Conservation (phyloP, 1,284 basidiomycete species). For the Pseudozyma thailandica region DNA sequence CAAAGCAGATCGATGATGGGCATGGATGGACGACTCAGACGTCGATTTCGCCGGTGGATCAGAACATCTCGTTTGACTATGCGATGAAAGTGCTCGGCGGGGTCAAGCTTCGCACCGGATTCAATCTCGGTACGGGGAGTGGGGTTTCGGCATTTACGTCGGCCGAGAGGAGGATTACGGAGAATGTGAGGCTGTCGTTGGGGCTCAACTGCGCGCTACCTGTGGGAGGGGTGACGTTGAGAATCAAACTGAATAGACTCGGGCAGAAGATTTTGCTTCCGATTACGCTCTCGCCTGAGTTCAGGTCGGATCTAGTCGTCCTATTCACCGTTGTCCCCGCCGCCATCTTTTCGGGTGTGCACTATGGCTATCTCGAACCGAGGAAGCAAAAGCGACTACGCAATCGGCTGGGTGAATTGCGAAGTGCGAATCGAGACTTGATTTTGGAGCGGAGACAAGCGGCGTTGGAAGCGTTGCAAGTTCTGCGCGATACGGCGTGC, state of each 20-base stretch:
- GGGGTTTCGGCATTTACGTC: slow-evolving; percentile 62
- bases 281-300: slow-evolving; percentile 72
- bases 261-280: slow-evolving; percentile 74
- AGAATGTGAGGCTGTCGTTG: slow-evolving; percentile 64
- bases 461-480: slow-evolving; percentile 72
- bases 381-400: slow-evolving; percentile 69
- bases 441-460: slow-evolving; percentile 74
- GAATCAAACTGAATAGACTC: slow-evolving; percentile 70
- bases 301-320: slow-evolving; percentile 71
- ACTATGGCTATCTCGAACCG: slow-evolving; percentile 75
- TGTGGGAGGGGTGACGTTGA: slow-evolving; percentile 63
- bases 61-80: slow-evolving; percentile 68
- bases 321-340: slow-evolving; percentile 73
- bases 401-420: slow-evolving; percentile 71
- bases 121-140: slow-evolving; percentile 59
- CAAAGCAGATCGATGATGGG: slow-evolving; percentile 49
- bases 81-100: slow-evolving; percentile 69
- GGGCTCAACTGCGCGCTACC: slow-evolving; percentile 65
- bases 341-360: slow-evolving; percentile 71
- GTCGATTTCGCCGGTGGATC: slow-evolving; percentile 46
- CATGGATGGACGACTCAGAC: slow-evolving; percentile 60
- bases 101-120: slow-evolving; percentile 70
- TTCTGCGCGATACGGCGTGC: slow-evolving; percentile 70
- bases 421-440: slow-evolving; percentile 74
- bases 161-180: slow-evolving; percentile 68